Base-by-base conservation (phyloP, 305 asterid genomes). In the Fraxinus baroniana region DNA sequence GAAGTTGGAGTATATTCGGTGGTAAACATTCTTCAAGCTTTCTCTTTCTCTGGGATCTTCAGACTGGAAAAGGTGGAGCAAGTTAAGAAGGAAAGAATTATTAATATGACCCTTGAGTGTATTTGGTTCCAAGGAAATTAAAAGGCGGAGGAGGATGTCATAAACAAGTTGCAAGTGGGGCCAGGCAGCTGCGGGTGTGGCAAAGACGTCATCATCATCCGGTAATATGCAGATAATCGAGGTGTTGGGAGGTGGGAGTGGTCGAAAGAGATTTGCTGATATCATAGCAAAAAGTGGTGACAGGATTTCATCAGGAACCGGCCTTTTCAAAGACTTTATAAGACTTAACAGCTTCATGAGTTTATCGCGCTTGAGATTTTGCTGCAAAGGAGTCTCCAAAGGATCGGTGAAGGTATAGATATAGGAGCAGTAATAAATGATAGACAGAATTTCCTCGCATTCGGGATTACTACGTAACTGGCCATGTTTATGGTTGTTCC, bases 1-100 rank as follows among this genome's bases (percentile, higher is more conserved):
- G 78, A 92, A 86, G 80, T 89, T 93, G 28, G 91, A 85, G 44
- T 94, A 94, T 80, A 94, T 88, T 79, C 74, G 83, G 78, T 94
- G 98, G 89, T 77, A 93, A 30, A 82, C 89, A 33, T 87, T 94
- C 89, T 93, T 94, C 85, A 91, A 78, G 86, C 87, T 82, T 18
- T 91, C 93, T 7, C 97, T 87, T 76, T 94, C 97, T 82, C 97
- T 91, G 26, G 88, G 90, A 35, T 94, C 97, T 18, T 89, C 94
- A 0, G 98, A 89, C 84, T 86, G 92, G 91, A 94, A 94, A 17
- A 91, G 91, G 0, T 83, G 24, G 46, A 94, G 94, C 85, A 94
- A 73, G 35, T 85, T 87, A 79, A 86, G 86, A 49, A 93, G 88
- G 86, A 94, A 94, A 13, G 90, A 60, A 1, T 87, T 86, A 18